Evolutionary conservation across 2,329 filamentous ascomycete species (phyloP).

Genomic region (Ceratocystis diversiconidia): DNA sequence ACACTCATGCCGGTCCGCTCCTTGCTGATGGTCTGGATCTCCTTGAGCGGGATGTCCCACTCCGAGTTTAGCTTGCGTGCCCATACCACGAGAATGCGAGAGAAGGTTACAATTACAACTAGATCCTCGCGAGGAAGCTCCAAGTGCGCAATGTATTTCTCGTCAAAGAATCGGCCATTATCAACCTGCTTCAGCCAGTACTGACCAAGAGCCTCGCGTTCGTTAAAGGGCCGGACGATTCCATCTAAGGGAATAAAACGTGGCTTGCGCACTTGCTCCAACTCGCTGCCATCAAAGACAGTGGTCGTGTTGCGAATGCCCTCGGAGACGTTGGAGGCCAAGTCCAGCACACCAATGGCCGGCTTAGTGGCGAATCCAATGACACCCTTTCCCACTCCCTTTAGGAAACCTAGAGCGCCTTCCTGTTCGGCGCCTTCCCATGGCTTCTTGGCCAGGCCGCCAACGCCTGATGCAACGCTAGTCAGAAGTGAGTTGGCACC

Average conservation of each 20-base stretch:
- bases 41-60: conserved; percentile 92
- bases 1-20: conserved; percentile 89
- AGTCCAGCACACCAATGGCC: conserved; percentile 88
- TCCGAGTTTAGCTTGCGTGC: conserved; percentile 75
- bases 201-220: conserved; percentile 88
- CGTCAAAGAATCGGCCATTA: conserved; percentile 94
- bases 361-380: conserved; percentile 93
- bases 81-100: conserved; percentile 77
- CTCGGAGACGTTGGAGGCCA: conserved; percentile 92
- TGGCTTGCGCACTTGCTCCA: conserved; percentile 86
- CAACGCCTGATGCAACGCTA: conserved; percentile 84
- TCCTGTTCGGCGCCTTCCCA: conserved; percentile 93
- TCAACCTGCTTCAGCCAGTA: conserved; percentile 98
- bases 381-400: conserved; percentile 90
- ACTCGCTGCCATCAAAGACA: conserved; percentile 86
- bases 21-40: conserved; percentile 93
- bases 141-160: conserved; percentile 91
- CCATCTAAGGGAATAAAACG: conserved; percentile 87
- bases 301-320: conserved; percentile 98
- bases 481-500: conserved; percentile 91
- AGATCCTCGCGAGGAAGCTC: conserved; percentile 81
- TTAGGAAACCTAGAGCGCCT: conserved; percentile 86
- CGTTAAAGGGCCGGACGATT: conserved; percentile 84
- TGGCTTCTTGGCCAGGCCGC: conserved; percentile 82
- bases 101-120: conserved; percentile 77